These are phyloP conservation scores for Botrytis galanthina DNA, from an alignment of 2,329 filamentous ascomycete genomes.

Conservation along the genomic window DNA sequence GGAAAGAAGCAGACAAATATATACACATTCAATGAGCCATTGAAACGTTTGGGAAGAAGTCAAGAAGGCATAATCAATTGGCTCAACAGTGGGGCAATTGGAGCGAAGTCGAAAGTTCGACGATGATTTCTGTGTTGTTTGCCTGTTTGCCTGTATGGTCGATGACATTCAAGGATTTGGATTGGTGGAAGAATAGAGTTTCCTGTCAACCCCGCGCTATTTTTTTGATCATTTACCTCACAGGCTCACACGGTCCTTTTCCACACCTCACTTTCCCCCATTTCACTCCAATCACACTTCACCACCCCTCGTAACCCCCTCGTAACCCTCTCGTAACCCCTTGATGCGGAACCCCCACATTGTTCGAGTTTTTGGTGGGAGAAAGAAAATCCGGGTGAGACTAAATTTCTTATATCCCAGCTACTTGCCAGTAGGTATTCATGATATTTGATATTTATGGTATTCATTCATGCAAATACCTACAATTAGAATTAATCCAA, in stretches of 20 bases:
- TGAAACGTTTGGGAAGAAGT: not conserved
- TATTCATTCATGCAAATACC: not conserved
- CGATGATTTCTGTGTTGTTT: conserved; percentile 10
- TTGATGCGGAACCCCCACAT: conserved; percentile 1
- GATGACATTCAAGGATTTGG: not conserved
- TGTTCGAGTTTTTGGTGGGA: not conserved
- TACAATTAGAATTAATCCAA: not conserved
- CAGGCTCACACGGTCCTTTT: not conserved
- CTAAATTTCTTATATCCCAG: not conserved
- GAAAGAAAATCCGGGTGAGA: conserved; percentile 11
- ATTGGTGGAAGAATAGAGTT: conserved; percentile 16
- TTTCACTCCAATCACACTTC: not conserved
- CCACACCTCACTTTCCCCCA: not conserved
- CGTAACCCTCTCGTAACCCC: too few relatives aligned
- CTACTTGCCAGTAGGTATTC: too few relatives aligned
- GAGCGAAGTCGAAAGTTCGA: not conserved
- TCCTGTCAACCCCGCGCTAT: conserved; percentile 13
- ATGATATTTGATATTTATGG: too few relatives aligned
- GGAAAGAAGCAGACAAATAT: conserved; percentile 8
- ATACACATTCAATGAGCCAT: not conserved
- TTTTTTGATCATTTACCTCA: conserved; percentile 6
- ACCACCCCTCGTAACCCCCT: not conserved
- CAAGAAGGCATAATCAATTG: not conserved
- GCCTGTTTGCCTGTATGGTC: not conserved
- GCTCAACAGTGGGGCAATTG: conserved; percentile 8